phyloP scores from a whole-genome alignment of 2,329 filamentous ascomycete genomes.

The Atkinsonella hypoxylon region DNA sequence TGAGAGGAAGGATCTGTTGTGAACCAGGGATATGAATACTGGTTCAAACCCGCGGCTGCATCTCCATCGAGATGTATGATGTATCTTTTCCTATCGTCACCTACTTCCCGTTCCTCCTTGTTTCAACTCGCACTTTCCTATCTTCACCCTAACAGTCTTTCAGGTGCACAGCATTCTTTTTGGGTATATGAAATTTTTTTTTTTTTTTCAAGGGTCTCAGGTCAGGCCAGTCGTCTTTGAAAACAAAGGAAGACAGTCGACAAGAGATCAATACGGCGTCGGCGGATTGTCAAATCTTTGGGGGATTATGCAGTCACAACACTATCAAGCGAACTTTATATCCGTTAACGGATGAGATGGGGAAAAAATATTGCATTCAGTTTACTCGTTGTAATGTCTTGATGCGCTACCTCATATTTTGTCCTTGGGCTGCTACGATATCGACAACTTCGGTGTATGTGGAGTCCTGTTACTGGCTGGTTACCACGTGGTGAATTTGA shows the following conservation, averaged over 20 bases:
- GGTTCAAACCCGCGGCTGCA: background rate
- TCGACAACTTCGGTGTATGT: background rate
- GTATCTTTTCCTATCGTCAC: background rate
- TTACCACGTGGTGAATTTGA: no score
- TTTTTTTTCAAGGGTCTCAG: background rate
- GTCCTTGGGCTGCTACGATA: background rate
- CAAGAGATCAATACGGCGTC: background rate
- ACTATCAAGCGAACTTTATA: background rate
- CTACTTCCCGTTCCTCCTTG: background rate
- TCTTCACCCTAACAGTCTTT: background rate
- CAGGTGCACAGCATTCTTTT: background rate
- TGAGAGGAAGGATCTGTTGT: background rate
- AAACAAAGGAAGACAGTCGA: background rate
- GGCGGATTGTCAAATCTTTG: background rate
- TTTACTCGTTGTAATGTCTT: background rate
- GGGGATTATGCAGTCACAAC: background rate
- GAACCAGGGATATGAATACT: conserved; percentile 3
- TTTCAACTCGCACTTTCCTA: background rate
- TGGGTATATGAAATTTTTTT: background rate
- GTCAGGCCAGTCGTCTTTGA: background rate
- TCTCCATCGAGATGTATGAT: conserved; percentile 1
- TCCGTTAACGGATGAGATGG: background rate
- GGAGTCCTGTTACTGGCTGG: no score
- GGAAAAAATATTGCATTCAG: background rate
- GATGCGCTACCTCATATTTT: no score